A percentile compares a stretch with the other conserved stretches of the same genome.
Conservation (phyloP, 345 rosid genomes). For the Gynandropsis gynandra region DNA sequence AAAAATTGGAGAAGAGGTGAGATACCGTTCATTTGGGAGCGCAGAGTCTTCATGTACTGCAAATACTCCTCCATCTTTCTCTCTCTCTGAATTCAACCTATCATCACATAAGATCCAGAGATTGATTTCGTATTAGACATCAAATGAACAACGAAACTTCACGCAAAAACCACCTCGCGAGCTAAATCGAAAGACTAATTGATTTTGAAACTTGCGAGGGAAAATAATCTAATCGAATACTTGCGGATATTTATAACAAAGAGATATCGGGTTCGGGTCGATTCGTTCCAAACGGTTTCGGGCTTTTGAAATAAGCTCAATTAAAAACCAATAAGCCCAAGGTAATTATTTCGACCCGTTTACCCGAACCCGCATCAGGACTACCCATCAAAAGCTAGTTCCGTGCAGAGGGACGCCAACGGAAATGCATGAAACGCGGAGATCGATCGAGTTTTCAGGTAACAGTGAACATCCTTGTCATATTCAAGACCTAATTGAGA, state of each 20-base stretch:
- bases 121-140: not conserved
- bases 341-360: not conserved
- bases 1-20: conserved; percentile 3
- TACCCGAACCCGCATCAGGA: conserved; percentile 1
- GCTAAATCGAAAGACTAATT: not conserved
- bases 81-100: no score
- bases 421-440: no score
- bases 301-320: conserved; percentile 1
- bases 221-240: not conserved
- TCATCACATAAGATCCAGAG: no score
- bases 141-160: not conserved
- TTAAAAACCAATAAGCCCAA: not conserved
- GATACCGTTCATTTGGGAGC: conserved; percentile 71
- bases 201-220: conserved; percentile 7
- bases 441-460: conserved; percentile 5
- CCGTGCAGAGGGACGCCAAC: not conserved
- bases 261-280: not conserved
- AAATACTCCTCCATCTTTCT: conserved; percentile 68
- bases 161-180: conserved; percentile 7
- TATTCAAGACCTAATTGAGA: not conserved
- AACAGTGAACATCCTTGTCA: not conserved
- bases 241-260: not conserved
- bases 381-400: conserved; percentile 6
- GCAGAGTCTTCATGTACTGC: conserved; percentile 68
- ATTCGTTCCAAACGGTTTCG: conserved; percentile 3